These are phyloP conservation scores for Perkinsus chesapeaki DNA, from an alignment of 169 alveolate species.

Conservation along the genomic window DNA sequence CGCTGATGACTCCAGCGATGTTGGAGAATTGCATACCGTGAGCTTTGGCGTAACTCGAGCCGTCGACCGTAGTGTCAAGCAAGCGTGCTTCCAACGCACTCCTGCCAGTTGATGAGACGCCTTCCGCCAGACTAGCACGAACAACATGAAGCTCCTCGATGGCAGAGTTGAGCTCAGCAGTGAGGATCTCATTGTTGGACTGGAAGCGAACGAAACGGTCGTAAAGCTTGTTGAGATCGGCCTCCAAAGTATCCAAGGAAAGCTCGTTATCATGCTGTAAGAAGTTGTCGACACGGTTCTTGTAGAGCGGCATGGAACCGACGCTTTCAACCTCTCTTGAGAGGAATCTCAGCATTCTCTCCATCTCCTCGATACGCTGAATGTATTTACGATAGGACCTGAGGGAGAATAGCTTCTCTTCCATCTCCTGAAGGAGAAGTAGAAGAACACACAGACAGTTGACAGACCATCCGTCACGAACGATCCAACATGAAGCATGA, in stretches of 20 bases:
- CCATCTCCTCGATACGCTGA: slow-evolving; percentile 86
- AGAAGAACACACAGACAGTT: background rate
- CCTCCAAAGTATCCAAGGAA: slow-evolving; percentile 63
- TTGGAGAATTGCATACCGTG: slow-evolving; percentile 31
- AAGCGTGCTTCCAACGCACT: background rate
- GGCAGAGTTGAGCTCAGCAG: slow-evolving; percentile 5
- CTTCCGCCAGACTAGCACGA: background rate
- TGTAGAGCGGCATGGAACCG: background rate
- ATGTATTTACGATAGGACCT: slow-evolving; percentile 76
- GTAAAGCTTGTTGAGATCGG: background rate
- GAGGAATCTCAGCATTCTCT: slow-evolving; percentile 65
- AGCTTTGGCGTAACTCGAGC: background rate
- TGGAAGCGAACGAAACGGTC: background rate
- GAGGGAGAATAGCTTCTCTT: background rate
- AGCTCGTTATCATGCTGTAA: slow-evolving; percentile 53
- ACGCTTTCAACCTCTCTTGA: slow-evolving; percentile 45
- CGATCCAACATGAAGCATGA: too few relatives aligned
- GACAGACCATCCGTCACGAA: too few relatives aligned
- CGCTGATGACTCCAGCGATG: slow-evolving; percentile 62
- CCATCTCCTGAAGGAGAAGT: background rate
- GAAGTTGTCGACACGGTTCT: slow-evolving; percentile 51
- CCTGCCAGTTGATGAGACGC: background rate
- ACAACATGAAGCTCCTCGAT: slow-evolving; percentile 6
- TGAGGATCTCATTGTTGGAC: background rate
- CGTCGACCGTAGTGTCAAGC: background rate